Conservation (phyloP, 345 rosid genomes). For the Salix suchowensis region DNA sequence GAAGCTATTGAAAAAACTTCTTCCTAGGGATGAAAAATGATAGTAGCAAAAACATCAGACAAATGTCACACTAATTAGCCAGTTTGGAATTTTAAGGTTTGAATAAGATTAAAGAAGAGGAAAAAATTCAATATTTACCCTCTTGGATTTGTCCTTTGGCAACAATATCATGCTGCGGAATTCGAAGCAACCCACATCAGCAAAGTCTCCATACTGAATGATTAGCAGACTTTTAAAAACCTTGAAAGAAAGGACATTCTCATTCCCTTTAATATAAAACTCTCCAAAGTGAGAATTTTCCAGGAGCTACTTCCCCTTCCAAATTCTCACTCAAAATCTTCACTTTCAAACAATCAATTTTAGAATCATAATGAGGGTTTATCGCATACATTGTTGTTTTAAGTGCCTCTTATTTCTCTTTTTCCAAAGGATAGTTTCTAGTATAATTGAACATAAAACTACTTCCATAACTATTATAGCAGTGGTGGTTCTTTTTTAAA, state of each 20-base stretch:
- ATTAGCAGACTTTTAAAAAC: background rate
- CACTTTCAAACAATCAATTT: background rate
- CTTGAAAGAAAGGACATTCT: background rate
- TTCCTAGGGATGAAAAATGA: slow-evolving; percentile 36
- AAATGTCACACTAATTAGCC: background rate
- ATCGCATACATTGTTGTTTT: background rate
- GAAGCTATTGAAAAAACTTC: slow-evolving; percentile 66
- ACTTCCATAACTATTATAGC: background rate
- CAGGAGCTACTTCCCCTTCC: background rate
- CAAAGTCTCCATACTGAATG: background rate
- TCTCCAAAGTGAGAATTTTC: background rate
- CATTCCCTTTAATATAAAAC: background rate
- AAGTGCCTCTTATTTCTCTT: background rate
- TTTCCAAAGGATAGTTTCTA: background rate
- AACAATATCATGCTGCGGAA: slow-evolving; percentile 79
- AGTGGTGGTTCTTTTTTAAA: too few species aligned
- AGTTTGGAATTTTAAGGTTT: background rate
- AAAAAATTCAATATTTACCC: slow-evolving; percentile 38
- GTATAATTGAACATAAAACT: background rate
- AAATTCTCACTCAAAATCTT: background rate
- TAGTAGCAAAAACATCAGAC: background rate
- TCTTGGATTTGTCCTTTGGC: slow-evolving; percentile 77
- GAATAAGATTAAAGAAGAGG: background rate
- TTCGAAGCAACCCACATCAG: slow-evolving; percentile 39
- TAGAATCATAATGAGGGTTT: background rate